These are phyloP conservation scores for Bondarzewia mesenterica DNA, from an alignment of 1,284 basidiomycete genomes.

Conservation along the genomic window DNA sequence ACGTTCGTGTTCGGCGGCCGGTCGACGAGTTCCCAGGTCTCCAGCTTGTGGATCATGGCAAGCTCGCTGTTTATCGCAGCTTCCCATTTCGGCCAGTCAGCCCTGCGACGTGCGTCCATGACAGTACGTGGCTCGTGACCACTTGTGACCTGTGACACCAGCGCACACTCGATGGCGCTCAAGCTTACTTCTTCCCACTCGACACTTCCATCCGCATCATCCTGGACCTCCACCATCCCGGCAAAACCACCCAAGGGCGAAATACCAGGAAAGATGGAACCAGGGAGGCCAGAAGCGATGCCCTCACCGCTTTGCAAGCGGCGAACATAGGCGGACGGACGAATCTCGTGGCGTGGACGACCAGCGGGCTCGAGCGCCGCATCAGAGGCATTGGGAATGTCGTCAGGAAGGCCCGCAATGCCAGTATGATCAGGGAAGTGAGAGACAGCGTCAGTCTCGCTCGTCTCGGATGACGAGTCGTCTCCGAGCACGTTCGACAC, in stretches of 20 bases:
- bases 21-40: slow-evolving; percentile 18
- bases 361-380: background rate
- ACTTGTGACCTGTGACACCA: background rate
- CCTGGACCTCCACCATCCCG: too few species aligned
- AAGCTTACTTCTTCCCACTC: too few species aligned
- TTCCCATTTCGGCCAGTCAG: slow-evolving; percentile 19
- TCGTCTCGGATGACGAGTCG: too few species aligned
- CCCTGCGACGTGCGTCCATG: slow-evolving; percentile 13
- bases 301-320: background rate
- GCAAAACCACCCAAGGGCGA: background rate
- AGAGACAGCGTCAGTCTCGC: background rate
- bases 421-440: background rate
- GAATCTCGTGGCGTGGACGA: background rate
- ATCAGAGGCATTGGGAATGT: background rate
- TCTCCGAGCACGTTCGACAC: background rate
- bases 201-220: too few species aligned
- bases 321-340: background rate
- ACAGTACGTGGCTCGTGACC: slow-evolving; percentile 8
- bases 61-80: slow-evolving; percentile 22
- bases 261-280: background rate
- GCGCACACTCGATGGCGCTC: too few species aligned
- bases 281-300: background rate
- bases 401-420: background rate
- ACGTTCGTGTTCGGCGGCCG: slow-evolving; percentile 15
- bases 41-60: slow-evolving; percentile 12